Percentiles rank a stretch among this genome's conserved stretches.
These are phyloP conservation scores for Penicillium antarcticum DNA, from an alignment of 495 filamentous ascomycete species.

Conservation along the genomic window DNA sequence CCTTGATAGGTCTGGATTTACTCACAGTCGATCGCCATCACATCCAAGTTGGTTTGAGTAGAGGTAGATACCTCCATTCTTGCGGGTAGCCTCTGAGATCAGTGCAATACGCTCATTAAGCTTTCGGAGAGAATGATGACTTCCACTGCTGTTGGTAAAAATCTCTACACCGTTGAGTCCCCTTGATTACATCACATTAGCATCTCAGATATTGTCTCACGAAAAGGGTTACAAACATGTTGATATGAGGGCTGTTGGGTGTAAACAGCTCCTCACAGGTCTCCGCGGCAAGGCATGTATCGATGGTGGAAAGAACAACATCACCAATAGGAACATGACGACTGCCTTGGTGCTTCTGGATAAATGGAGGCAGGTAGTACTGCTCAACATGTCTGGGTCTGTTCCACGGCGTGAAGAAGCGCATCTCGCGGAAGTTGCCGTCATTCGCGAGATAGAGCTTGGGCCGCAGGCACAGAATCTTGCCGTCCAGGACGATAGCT, in stretches of 20 bases:
- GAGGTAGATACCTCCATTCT: conserved; percentile 74
- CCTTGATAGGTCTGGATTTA: no score
- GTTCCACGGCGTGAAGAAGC: conserved; percentile 67
- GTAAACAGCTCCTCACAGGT: conserved; percentile 82
- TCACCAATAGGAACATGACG: conserved; percentile 74
- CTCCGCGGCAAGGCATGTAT: conserved; percentile 69
- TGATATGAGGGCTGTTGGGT: conserved; percentile 41
- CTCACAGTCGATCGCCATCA: conserved; percentile 58
- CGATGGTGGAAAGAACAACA: conserved; percentile 66
- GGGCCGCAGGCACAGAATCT: conserved; percentile 71
- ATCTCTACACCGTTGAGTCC: conserved; percentile 56
- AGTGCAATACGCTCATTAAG: conserved; percentile 69
- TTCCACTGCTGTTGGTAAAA: conserved; percentile 71
- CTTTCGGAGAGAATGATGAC: conserved; percentile 72
- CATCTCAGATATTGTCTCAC: no score
- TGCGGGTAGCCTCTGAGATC: conserved; percentile 71
- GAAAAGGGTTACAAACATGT: no score
- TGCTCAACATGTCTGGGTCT: conserved; percentile 61
- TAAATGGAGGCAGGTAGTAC: conserved; percentile 65
- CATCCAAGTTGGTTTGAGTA: conserved; percentile 74
- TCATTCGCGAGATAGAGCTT: conserved; percentile 76
- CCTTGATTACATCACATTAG: conserved; percentile 35
- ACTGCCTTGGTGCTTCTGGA: conserved; percentile 36
- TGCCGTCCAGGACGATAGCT: conserved; percentile 60
- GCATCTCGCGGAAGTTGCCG: conserved; percentile 40